Evolutionary conservation across 2,329 filamentous ascomycete species (phyloP).

Genomic region (Cytospora paraplurivora): DNA sequence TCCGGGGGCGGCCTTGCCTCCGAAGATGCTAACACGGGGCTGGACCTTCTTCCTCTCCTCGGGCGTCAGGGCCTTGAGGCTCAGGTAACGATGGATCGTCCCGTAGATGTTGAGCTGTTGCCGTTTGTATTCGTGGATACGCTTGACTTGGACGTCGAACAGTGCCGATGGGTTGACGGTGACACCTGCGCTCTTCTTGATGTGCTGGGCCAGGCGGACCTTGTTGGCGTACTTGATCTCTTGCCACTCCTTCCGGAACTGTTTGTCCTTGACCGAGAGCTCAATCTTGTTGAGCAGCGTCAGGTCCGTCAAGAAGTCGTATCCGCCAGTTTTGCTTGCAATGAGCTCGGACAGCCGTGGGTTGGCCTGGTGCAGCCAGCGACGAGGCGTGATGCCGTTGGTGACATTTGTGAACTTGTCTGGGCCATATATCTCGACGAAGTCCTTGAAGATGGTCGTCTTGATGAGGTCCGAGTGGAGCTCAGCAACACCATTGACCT

Average conservation of each 20-base stretch:
- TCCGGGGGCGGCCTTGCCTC: conserved; percentile 94
- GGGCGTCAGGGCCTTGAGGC: conserved; percentile 80
- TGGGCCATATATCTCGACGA: conserved; percentile 89
- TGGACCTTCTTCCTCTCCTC: conserved; percentile 85
- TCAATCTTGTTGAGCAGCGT: conserved; percentile 86
- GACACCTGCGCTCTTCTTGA: conserved; percentile 78
- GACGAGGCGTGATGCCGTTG: conserved; percentile 92
- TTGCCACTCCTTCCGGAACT: conserved; percentile 91
- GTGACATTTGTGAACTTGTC: conserved; percentile 99
- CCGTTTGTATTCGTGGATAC: conserved; percentile 98
- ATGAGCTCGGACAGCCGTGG: conserved; percentile 90
- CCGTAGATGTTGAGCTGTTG: conserved; percentile 99
- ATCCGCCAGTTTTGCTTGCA: conserved; percentile 80
- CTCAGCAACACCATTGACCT: conserved; percentile 98
- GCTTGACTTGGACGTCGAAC: conserved; percentile 98
- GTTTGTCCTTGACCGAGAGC: conserved; percentile 78
- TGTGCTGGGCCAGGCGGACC: conserved; percentile 85
- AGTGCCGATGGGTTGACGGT: conserved; percentile 84
- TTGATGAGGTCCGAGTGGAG: conserved; percentile 97
- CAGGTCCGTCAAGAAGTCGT: conserved; percentile 87
- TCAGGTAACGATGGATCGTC: conserved; percentile 90
- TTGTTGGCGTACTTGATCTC: conserved; percentile 98
- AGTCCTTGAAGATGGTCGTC: conserved; percentile 99
- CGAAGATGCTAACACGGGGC: conserved; percentile 92
- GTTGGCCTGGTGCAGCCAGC: conserved; percentile 98